Conservation (phyloP, 108 stramenopile species). For the Asterionellopsis glacialis region DNA sequence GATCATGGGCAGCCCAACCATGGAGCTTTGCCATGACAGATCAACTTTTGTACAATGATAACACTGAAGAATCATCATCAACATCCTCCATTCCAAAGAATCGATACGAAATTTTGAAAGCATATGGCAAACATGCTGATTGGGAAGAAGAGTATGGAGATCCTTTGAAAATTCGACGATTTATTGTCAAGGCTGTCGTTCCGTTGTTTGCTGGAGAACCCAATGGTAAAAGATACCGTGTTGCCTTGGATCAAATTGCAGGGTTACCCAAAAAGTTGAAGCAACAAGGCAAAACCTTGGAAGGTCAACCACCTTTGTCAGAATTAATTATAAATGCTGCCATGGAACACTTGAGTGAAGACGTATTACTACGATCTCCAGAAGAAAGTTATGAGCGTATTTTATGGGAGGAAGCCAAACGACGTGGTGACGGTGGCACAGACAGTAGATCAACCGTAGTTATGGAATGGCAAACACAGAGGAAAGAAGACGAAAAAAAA, state of each 20-base stretch:
- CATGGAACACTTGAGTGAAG: constrained; percentile 55
- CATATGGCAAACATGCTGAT: constrained; percentile 74
- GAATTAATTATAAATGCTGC: constrained; percentile 77
- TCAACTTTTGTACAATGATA: constrained; percentile 42
- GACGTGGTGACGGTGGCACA: not conserved
- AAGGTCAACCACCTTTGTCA: constrained; percentile 56
- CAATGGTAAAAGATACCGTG: constrained; percentile 76
- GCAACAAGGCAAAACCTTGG: constrained; percentile 23
- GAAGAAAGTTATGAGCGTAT: constrained; percentile 67
- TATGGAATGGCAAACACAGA: constrained; percentile 44
- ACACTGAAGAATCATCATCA: not conserved
- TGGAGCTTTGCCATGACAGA: constrained; percentile 87
- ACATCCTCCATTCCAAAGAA: constrained; percentile 29
- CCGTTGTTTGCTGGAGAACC: constrained; percentile 80
- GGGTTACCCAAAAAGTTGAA: constrained; percentile 50
- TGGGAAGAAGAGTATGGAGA: constrained; percentile 58
- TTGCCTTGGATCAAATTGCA: constrained; percentile 76
- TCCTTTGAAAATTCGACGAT: constrained; percentile 62
- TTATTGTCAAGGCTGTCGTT: constrained; percentile 68
- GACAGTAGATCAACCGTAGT: constrained; percentile 26
- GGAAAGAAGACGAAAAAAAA: constrained; percentile 11
- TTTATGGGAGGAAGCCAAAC: constrained; percentile 35
- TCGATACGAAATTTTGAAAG: constrained; percentile 64
- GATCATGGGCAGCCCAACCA: constrained; percentile 70
- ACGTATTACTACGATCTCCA: constrained; percentile 65